Percentiles rank a stretch among this genome's conserved stretches.
These are phyloP conservation scores for Jacaranda mimosifolia DNA, from an alignment of 257 asterid genomes.

Conservation along the genomic window DNA sequence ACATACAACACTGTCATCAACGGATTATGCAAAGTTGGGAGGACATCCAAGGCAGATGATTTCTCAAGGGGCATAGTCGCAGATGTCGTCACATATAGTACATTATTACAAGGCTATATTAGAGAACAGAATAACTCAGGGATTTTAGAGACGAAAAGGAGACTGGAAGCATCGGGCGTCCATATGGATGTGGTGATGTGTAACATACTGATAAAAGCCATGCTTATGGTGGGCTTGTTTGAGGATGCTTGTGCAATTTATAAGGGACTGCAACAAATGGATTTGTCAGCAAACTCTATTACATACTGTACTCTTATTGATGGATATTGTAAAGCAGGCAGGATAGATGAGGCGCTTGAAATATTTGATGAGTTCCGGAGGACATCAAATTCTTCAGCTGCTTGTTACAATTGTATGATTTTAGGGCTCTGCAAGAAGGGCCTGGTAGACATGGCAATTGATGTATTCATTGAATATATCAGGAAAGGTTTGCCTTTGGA, in stretches of 20 bases:
- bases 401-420: conserved; percentile 64
- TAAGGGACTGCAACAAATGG: conserved; percentile 57
- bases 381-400: conserved; percentile 56
- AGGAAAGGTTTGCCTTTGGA: conserved; percentile 54
- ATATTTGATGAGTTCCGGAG: conserved; percentile 63
- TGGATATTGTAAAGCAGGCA: conserved; percentile 75
- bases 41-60: conserved; percentile 73
- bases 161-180: conserved; percentile 63
- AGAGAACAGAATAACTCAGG: conserved; percentile 64
- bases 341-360: conserved; percentile 75
- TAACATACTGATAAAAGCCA: conserved; percentile 73
- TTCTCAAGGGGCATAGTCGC: conserved; percentile 63
- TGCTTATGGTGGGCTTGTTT: conserved; percentile 76
- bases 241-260: conserved; percentile 73
- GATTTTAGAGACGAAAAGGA: conserved; percentile 59
- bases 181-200: conserved; percentile 69
- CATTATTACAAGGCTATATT: conserved; percentile 74
- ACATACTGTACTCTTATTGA: conserved; percentile 71
- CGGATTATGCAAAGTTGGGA: conserved; percentile 83
- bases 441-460: conserved; percentile 64
- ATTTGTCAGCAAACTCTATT: conserved; percentile 56
- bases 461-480: conserved; percentile 58
- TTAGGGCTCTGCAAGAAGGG: conserved; percentile 67
- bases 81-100: conserved; percentile 75
- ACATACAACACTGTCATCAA: conserved; percentile 80